A percentile compares a stretch with the other conserved stretches of the same genome.
These are phyloP conservation scores for Curvularia lunata DNA, from an alignment of 2,329 filamentous ascomycete genomes.

Conservation along the genomic window DNA sequence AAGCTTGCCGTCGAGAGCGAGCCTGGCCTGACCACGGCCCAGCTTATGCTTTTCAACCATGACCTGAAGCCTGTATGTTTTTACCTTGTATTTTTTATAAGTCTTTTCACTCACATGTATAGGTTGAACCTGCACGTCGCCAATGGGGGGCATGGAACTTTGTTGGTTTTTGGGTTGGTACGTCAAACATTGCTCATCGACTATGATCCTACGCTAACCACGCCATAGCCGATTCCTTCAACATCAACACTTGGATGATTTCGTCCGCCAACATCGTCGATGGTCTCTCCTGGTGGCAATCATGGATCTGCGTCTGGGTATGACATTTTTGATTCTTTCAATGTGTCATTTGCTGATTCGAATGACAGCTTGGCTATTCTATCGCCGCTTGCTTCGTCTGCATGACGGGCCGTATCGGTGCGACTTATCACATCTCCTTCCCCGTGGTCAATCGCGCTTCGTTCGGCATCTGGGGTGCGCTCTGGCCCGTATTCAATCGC, in stretches of 20 bases:
- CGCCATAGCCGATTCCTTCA: conserved; percentile 51
- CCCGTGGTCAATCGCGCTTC: conserved; percentile 78
- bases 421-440: conserved; percentile 87
- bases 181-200: conserved; percentile 11
- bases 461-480: conserved; percentile 86
- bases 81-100: not conserved
- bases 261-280: conserved; percentile 79
- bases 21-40: conserved; percentile 75
- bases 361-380: conserved; percentile 68
- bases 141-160: conserved; percentile 90
- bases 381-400: conserved; percentile 75
- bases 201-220: conserved; percentile 16
- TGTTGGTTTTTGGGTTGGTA: conserved; percentile 80
- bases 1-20: conserved; percentile 77
- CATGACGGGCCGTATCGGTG: conserved; percentile 81
- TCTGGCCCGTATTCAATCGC: conserved; percentile 89
- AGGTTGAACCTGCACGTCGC: conserved; percentile 76
- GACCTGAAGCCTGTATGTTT: conserved; percentile 68
- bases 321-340: not conserved
- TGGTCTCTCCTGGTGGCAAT: conserved; percentile 90
- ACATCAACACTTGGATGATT: conserved; percentile 88
- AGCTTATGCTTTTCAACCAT: conserved; percentile 86
- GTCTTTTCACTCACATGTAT: conserved; percentile 10
- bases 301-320: conserved; percentile 74
- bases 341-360: conserved; percentile 8